These are phyloP conservation scores for Aspergillus melleus DNA, from an alignment of 2,329 filamentous ascomycete genomes.

Conservation along the genomic window DNA sequence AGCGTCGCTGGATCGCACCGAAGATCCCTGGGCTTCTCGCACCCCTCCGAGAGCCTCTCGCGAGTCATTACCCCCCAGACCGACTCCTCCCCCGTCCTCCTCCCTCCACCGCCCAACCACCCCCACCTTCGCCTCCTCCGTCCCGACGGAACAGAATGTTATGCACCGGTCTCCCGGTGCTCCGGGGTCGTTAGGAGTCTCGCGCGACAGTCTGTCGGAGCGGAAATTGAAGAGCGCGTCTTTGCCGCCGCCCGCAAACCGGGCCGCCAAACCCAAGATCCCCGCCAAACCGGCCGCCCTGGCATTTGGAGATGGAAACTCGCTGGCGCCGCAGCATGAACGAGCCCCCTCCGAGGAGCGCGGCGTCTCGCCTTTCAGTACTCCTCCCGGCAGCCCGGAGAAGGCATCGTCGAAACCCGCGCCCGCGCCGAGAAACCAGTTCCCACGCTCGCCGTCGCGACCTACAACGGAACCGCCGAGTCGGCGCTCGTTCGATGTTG, in stretches of 20 bases:
- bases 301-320: constrained; percentile 30
- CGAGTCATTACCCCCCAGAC: constrained; percentile 25
- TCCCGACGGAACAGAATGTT: constrained; percentile 17
- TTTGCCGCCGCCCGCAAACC: constrained; percentile 73
- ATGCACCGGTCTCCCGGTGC: constrained; percentile 23
- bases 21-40: constrained; percentile 58
- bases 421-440: constrained; percentile 15
- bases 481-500: constrained; percentile 28
- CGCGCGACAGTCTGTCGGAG: constrained; percentile 24
- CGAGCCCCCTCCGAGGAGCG: constrained; percentile 42
- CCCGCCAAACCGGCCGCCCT: constrained; percentile 47
- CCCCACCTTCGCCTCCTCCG: constrained; percentile 28
- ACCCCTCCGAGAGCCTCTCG: constrained; percentile 26
- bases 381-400: constrained; percentile 73
- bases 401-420: constrained; percentile 47
- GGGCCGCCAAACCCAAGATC: constrained; percentile 74
- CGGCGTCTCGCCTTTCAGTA: constrained; percentile 75
- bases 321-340: constrained; percentile 29
- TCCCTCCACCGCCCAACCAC: constrained; percentile 30
- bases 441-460: constrained; percentile 20
- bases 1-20: constrained; percentile 57
- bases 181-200: constrained; percentile 13
- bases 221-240: constrained; percentile 42
- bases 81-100: constrained; percentile 13
- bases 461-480: constrained; percentile 27